Conservation (phyloP, 1,284 basidiomycete species). For the Ustilago loliicola region DNA sequence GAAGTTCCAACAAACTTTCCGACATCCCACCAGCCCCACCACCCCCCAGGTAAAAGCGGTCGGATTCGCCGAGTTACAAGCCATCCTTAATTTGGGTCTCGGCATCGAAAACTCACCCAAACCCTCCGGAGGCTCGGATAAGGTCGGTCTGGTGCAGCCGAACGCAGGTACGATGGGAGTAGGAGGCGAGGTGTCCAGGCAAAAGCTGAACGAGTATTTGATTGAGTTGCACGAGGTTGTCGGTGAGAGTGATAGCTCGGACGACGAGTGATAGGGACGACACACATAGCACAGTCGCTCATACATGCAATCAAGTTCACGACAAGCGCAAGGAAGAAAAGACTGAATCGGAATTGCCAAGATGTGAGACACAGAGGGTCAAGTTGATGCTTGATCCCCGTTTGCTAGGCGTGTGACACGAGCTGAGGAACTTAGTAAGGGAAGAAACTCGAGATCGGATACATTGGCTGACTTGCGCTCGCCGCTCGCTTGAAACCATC, state of each 20-base stretch:
- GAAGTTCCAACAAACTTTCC: slow-evolving; percentile 10
- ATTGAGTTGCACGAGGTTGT: slow-evolving; percentile 64
- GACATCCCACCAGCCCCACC: background rate
- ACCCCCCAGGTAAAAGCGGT: slow-evolving; percentile 13
- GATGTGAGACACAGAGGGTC: background rate
- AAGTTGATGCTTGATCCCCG: background rate
- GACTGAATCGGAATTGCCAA: background rate
- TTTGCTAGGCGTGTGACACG: background rate
- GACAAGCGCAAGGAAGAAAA: background rate
- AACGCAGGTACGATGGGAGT: slow-evolving; percentile 41
- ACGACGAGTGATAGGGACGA: slow-evolving; percentile 22
- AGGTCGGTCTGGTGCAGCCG: slow-evolving; percentile 12
- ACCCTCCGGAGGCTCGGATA: slow-evolving; percentile 10
- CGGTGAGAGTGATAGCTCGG: slow-evolving; percentile 23
- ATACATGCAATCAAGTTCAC: background rate
- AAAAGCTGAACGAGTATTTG: slow-evolving; percentile 64
- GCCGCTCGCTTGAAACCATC: slow-evolving; percentile 8
- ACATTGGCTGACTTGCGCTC: background rate
- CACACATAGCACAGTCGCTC: background rate
- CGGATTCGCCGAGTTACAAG: slow-evolving; percentile 28
- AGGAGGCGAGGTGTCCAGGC: slow-evolving; percentile 40
- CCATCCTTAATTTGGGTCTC: slow-evolving; percentile 59
- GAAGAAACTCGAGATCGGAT: background rate
- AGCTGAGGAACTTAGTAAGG: background rate
- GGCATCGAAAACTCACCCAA: slow-evolving; percentile 53